These are phyloP conservation scores for Neurospora sp. DNA, from an alignment of 495 filamentous ascomycete species.

Conservation along the genomic window DNA sequence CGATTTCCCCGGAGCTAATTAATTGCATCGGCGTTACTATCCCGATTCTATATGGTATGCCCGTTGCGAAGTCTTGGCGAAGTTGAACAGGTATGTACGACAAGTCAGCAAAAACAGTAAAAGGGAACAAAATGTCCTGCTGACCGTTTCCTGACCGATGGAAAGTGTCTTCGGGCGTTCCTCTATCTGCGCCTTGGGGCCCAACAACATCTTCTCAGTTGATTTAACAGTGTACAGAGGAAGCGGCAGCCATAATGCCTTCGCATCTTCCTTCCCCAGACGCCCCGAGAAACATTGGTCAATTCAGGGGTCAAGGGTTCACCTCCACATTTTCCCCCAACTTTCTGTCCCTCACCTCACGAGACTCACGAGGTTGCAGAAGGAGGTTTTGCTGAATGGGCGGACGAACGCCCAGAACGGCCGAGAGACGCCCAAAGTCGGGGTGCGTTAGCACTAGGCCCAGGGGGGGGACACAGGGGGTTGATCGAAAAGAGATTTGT, in stretches of 20 bases:
- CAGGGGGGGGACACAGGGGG: background rate
- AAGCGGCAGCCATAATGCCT: background rate
- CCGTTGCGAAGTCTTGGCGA: background rate
- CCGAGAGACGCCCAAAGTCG: background rate
- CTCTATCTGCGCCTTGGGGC: background rate
- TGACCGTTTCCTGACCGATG: background rate
- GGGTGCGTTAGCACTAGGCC: background rate
- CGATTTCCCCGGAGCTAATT: background rate
- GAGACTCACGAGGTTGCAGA: background rate
- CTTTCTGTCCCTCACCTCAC: background rate
- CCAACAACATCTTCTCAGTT: background rate
- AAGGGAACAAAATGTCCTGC: too few species aligned
- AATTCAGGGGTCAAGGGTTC: background rate
- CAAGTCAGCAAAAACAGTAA: background rate
- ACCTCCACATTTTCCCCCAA: background rate
- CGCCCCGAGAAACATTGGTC: background rate
- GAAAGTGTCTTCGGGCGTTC: background rate
- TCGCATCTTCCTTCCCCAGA: background rate
- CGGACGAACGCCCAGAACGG: background rate
- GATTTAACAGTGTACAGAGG: background rate
- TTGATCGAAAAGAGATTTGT: background rate
- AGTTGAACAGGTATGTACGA: background rate
- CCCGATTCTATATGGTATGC: background rate
- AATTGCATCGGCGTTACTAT: background rate
- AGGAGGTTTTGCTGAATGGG: background rate